Conservation (phyloP, 768 basidiomycete genomes). For the Kwoniella sp. region DNA sequence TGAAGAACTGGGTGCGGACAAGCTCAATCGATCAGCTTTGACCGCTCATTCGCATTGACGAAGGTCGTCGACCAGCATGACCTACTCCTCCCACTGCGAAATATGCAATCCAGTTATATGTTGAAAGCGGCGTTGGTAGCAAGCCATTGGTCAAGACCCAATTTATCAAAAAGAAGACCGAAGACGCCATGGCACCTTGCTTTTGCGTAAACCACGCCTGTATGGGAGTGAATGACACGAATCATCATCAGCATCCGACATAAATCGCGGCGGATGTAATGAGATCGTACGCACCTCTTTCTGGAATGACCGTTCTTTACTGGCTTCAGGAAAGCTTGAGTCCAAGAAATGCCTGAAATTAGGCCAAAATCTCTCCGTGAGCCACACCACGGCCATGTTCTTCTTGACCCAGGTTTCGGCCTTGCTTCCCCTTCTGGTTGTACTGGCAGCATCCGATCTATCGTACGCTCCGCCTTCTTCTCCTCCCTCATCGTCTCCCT, state of each 20-base stretch:
- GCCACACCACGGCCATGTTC: conserved; percentile 18
- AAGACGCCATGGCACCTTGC: conserved; percentile 36
- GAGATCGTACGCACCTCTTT: conserved; percentile 48
- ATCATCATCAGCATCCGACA: conserved; percentile 5
- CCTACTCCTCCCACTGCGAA: conserved; percentile 46
- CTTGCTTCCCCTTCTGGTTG: conserved; percentile 31
- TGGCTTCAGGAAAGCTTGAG: conserved; percentile 48
- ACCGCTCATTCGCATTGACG: not conserved
- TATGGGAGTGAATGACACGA: no score
- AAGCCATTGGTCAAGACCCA: conserved; percentile 48
- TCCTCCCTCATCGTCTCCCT: conserved; percentile 9
- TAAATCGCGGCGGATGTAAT: not conserved
- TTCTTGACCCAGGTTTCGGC: conserved; percentile 35
- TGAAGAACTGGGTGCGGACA: conserved; percentile 36
- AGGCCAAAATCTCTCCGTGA: conserved; percentile 44
- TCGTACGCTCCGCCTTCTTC: conserved; percentile 14
- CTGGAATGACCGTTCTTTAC: conserved; percentile 51
- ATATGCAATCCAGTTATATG: conserved; percentile 36
- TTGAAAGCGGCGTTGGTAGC: conserved; percentile 28
- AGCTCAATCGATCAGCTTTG: not conserved
- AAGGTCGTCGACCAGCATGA: not conserved
- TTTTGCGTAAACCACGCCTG: conserved; percentile 51
- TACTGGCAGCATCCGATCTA: conserved; percentile 26
- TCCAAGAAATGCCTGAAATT: conserved; percentile 51
- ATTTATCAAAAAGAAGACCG: conserved; percentile 46